Conservation (phyloP, 176 grass and related monocot genomes). For the Triticum monococcum region DNA sequence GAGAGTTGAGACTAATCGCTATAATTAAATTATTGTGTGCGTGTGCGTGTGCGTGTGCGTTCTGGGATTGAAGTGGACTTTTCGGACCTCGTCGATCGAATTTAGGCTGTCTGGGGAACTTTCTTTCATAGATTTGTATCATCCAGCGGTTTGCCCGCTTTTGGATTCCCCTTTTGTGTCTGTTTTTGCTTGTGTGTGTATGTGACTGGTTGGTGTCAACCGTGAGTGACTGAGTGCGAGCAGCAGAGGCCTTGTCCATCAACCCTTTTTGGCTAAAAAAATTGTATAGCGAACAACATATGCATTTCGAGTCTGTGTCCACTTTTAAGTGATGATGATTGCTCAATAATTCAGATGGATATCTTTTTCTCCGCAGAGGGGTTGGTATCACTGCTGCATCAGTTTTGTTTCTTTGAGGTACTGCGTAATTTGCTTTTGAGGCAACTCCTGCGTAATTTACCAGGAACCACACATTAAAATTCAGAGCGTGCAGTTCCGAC, state of each 20-base stretch:
- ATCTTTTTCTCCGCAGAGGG: background rate
- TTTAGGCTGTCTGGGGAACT: background rate
- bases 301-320: background rate
- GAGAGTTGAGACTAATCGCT: background rate
- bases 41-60: background rate
- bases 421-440: background rate
- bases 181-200: conserved; percentile 2
- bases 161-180: conserved; percentile 4
- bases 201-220: conserved; percentile 17
- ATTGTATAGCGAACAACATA: background rate
- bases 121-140: background rate
- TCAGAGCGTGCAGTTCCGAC: background rate
- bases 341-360: conserved; percentile 8
- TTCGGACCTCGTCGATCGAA: background rate
- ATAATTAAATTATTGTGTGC: background rate
- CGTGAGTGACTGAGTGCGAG: background rate
- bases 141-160: background rate
- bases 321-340: conserved; percentile 3
- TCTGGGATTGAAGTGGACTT: background rate
- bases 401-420: background rate
- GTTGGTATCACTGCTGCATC: background rate
- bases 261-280: background rate
- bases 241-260: conserved; percentile 10
- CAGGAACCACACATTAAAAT: background rate
- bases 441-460: background rate